phyloP scores from a whole-genome alignment of 2,329 filamentous ascomycete species.

The Gaeumannomyces sp. region DNA sequence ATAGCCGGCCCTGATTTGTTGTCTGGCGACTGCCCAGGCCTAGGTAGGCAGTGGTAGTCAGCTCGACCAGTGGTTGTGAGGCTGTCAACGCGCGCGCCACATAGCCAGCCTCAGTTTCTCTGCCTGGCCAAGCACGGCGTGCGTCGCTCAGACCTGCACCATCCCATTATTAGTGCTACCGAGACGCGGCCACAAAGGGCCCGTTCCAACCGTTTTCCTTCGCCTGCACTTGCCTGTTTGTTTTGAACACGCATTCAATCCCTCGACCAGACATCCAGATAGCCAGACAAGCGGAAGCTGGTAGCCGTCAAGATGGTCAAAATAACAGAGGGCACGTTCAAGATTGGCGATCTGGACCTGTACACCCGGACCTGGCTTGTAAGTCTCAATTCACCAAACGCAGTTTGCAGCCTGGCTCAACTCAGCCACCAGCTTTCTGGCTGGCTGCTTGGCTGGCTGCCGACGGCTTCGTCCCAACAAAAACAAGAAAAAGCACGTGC shows the following conservation, averaged over 20 bases:
- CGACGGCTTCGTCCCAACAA: background rate
- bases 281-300: background rate
- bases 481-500: background rate
- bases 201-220: background rate
- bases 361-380: slow-evolving; percentile 56
- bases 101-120: background rate
- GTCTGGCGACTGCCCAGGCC: too few species aligned
- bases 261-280: background rate
- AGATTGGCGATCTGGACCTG: slow-evolving; percentile 37
- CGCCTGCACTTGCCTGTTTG: background rate
- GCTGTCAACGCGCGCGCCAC: background rate
- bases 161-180: background rate
- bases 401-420: background rate
- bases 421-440: too few species aligned
- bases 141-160: background rate
- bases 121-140: background rate
- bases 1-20: too few species aligned
- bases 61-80: background rate
- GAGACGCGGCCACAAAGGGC: background rate
- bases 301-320: slow-evolving; percentile 27
- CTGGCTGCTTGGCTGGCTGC: too few species aligned
- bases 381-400: slow-evolving; percentile 20
- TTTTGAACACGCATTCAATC: background rate
- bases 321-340: slow-evolving; percentile 44
- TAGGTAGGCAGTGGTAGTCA: too few species aligned